Conservation (phyloP, 805 yeast genomes). For the Kodamaea kakaduensis region DNA sequence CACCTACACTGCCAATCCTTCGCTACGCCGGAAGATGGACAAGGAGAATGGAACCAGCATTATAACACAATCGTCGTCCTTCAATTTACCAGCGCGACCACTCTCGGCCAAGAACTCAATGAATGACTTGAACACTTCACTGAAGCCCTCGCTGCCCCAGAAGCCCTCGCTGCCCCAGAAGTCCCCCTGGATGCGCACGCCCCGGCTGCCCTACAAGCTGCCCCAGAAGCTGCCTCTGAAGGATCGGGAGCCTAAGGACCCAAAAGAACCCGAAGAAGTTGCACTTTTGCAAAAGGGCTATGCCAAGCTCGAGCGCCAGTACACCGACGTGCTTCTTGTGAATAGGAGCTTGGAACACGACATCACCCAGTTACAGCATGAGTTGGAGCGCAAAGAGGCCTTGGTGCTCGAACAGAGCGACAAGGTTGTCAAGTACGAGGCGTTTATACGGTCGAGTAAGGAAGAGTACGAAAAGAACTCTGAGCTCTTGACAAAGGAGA, state of each 20-base stretch:
- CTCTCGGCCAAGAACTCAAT: slow-evolving; percentile 7
- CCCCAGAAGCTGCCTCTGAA: slow-evolving; percentile 1
- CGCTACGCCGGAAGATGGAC: slow-evolving; percentile 1
- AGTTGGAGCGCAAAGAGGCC: slow-evolving; percentile 21
- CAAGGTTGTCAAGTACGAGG: slow-evolving; percentile 25
- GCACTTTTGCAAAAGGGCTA: slow-evolving; percentile 12
- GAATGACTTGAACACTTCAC: slow-evolving; percentile 7
- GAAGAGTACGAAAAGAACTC: slow-evolving; percentile 25
- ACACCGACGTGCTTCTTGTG: slow-evolving; percentile 30
- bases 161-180: slow-evolving; percentile 4
- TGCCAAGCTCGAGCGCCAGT: slow-evolving; percentile 19
- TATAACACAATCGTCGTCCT: slow-evolving; percentile 10
- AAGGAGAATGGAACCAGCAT: slow-evolving; percentile 14
- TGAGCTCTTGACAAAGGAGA: slow-evolving; percentile 28
- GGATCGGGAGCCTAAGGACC: not conserved
- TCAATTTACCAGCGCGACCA: slow-evolving; percentile 4
- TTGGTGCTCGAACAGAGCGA: slow-evolving; percentile 26
- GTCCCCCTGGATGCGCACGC: not conserved
- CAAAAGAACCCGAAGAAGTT: not conserved
- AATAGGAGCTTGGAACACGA: slow-evolving; percentile 24
- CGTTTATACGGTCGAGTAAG: slow-evolving; percentile 24
- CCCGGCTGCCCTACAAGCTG: no score
- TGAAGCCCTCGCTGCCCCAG: slow-evolving; percentile 1
- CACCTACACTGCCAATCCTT: no score
- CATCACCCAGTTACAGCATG: slow-evolving; percentile 29